Conservation (phyloP, 306 rosid genomes). For the Geum urbanum region DNA sequence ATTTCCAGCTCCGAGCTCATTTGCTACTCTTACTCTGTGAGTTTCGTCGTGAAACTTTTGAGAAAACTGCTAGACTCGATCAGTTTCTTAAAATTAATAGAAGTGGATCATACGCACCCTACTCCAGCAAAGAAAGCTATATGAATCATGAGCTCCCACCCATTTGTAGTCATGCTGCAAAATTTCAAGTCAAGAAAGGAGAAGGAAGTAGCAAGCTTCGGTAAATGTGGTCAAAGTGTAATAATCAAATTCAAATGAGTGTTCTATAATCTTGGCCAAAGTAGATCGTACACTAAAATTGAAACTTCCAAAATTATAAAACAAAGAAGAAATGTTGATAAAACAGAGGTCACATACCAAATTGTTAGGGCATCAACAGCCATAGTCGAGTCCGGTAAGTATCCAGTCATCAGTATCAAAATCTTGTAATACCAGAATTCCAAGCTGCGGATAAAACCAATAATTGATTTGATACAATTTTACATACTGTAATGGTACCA, state of each 20-base stretch:
- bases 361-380: slow-evolving; percentile 67
- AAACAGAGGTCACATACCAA: slow-evolving; percentile 33
- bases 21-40: slow-evolving; percentile 68
- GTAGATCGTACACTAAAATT: background rate
- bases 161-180: slow-evolving; percentile 67
- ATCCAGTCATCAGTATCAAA: slow-evolving; percentile 58
- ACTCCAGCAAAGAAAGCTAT: slow-evolving; percentile 68
- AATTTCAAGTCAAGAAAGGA: background rate
- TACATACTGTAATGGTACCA: background rate
- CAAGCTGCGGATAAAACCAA: slow-evolving; percentile 33
- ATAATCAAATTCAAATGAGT: background rate
- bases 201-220: background rate
- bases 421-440: slow-evolving; percentile 74
- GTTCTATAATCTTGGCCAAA: background rate
- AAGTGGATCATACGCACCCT: slow-evolving; percentile 40
- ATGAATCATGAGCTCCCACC: slow-evolving; percentile 88
- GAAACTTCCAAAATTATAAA: no score
- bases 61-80: background rate
- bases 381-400: slow-evolving; percentile 52
- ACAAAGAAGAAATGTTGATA: no score
- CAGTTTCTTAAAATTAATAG: no score
- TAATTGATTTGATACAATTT: background rate
- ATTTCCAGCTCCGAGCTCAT: slow-evolving; percentile 71
- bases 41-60: background rate
- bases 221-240: background rate